Evolutionary conservation across 257 asterid genomes (phyloP).

Genomic region (Solanum peruvianum): DNA sequence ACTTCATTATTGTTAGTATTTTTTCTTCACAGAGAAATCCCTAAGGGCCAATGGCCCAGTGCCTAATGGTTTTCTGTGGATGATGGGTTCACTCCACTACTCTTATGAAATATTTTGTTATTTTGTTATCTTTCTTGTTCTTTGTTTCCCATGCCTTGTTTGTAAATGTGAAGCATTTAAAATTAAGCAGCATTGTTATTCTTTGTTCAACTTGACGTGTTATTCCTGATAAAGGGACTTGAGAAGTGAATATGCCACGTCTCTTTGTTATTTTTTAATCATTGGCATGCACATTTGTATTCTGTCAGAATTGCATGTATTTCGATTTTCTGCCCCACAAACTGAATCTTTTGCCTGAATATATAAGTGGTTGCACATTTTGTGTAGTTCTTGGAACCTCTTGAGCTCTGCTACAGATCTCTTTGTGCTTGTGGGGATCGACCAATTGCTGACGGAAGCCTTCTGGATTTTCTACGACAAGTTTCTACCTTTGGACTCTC

Average conservation of each 20-base stretch:
- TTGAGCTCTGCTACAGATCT: conserved; percentile 41
- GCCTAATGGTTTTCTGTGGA: not conserved
- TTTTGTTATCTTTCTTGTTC: not conserved
- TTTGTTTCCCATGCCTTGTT: not conserved
- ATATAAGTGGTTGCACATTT: not conserved
- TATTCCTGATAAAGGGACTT: not conserved
- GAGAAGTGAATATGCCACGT: not conserved
- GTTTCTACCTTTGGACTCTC: conserved; percentile 46
- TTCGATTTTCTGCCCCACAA: not conserved
- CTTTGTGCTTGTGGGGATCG: conserved; percentile 42
- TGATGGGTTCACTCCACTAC: not conserved
- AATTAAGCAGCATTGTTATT: not conserved
- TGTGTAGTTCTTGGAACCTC: conserved; percentile 38
- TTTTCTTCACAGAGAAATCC: not conserved
- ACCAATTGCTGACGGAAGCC: conserved; percentile 41
- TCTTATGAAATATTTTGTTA: not conserved
- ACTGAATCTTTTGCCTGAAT: not conserved
- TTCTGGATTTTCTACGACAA: conserved; percentile 40
- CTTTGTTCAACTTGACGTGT: not conserved
- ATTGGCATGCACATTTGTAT: not conserved
- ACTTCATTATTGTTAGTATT: not conserved
- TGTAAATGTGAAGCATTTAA: not conserved
- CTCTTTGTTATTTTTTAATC: not conserved
- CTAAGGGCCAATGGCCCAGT: not conserved
- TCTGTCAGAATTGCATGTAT: not conserved